phyloP scores from a whole-genome alignment of 331 rosid species.

The Stylosanthes scabra region DNA sequence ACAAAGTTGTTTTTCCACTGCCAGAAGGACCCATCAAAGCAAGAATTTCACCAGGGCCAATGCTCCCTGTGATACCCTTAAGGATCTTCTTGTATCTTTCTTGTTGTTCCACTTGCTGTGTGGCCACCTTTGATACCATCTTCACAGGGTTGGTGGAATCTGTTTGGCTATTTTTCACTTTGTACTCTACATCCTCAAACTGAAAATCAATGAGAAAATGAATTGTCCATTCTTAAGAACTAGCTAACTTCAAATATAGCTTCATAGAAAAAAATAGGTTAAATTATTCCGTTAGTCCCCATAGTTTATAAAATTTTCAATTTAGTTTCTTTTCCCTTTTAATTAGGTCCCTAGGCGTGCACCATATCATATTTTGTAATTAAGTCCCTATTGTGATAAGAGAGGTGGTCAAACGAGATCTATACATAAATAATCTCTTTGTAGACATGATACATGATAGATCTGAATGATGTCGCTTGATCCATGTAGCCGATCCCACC shows the following conservation, averaged over 20 bases:
- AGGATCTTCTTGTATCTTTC: slow-evolving; percentile 74
- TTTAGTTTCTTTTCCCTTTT: no score
- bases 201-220: slow-evolving; percentile 45
- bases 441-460: no score
- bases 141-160: slow-evolving; percentile 61
- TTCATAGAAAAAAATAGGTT: not conserved
- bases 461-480: no score
- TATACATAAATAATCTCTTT: no score
- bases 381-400: no score
- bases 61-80: slow-evolving; percentile 89
- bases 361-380: no score
- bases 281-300: no score
- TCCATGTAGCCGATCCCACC: no score
- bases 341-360: no score
- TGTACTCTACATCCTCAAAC: slow-evolving; percentile 94
- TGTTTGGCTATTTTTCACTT: slow-evolving; percentile 60
- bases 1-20: slow-evolving; percentile 94
- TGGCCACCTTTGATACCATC: slow-evolving; percentile 64
- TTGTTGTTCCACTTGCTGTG: slow-evolving; percentile 55
- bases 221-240: slow-evolving; percentile 2
- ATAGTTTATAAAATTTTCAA: no score
- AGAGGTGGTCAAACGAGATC: no score
- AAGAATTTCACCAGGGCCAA: slow-evolving; percentile 92
- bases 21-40: slow-evolving; percentile 99
- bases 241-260: not conserved